Evolutionary conservation across 2,329 filamentous ascomycete genomes (phyloP), one percentile per base, ranked within the genome.

Genomic region (Septoria linicola): DNA sequence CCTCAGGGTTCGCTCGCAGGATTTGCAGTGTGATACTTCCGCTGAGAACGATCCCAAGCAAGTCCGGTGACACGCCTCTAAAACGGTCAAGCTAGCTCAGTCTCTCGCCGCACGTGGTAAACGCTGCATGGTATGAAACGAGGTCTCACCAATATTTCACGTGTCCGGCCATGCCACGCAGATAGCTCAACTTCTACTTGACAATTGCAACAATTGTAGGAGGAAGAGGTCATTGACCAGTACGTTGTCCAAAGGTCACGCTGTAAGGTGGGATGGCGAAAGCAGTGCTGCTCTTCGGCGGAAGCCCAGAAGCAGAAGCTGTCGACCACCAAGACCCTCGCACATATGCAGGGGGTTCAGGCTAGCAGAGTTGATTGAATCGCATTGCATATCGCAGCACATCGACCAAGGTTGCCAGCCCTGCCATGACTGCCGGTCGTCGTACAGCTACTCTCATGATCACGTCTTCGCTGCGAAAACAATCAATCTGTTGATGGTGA

Each of bases 71-170:
- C 23, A 27, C 23, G 23, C 23, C 23, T 27, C 39, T 25, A n/a
- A 21, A 41, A 41, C 39, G 39, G 23, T 10, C 23, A 27, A 10
- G 23, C 23, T 27, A 27, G 23, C 23, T 10, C 5, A 5, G 10
- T 27, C 23, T 27, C 10, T 27, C 16, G 36, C 39, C n/a, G 39
- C 39, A 41, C 39, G 39, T 41, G 39, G 39, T 3, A 14, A 16
- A 25, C 39, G 39, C 39, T 16, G 8, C 39, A 19, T 10, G 27
- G n/a, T 11, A 21, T 30, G 39, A 30, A 41, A 25, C 39, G 39
- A 23, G 6, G 39, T 41, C 21, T 41, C 39, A 41, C 39, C 39
- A 41, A 21, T 21, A n/a, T 21, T 20, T 40, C 36, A 20, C 36
- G 36, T 25, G 36, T 8, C 19, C 19, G 17, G 19, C n/a, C 36